Evolutionary conservation across 78 protist species (phyloP).

Genomic region (Polysphondylium violaceum): DNA sequence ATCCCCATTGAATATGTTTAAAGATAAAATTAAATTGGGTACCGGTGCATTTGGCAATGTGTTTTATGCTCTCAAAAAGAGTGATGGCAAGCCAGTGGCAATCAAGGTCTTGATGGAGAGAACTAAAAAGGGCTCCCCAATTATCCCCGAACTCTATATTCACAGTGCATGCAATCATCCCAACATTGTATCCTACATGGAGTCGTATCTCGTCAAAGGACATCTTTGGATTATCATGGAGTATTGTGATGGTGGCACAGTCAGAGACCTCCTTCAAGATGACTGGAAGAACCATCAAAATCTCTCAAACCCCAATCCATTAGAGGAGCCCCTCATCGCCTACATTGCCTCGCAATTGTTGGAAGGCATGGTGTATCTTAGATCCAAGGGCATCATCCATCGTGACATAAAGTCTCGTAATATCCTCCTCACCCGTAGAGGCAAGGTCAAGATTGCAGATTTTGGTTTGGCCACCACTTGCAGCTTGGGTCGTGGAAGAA

Average conservation of each 20-base stretch:
- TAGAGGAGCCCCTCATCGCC: slow-evolving; percentile 52
- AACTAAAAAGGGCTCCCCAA: slow-evolving; percentile 53
- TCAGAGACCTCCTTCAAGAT: slow-evolving; percentile 54
- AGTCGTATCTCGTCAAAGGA: slow-evolving; percentile 50
- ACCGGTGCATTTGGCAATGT: slow-evolving; percentile 80
- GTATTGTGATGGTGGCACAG: slow-evolving; percentile 76
- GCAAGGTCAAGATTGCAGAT: slow-evolving; percentile 69
- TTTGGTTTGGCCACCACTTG: slow-evolving; percentile 68
- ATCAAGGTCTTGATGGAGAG: slow-evolving; percentile 70
- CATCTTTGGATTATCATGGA: slow-evolving; percentile 77
- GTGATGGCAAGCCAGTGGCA: slow-evolving; percentile 52
- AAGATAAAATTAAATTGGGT: slow-evolving; percentile 63
- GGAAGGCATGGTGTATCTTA: slow-evolving; percentile 50
- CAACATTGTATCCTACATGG: slow-evolving; percentile 32
- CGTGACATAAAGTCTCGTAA: no score
- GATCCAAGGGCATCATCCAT: no score
- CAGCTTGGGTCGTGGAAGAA: slow-evolving; percentile 57
- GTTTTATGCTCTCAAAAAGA: slow-evolving; percentile 44
- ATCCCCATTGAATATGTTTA: slow-evolving; percentile 32
- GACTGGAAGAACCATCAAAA: slow-evolving; percentile 44
- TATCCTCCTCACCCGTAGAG: slow-evolving; percentile 57
- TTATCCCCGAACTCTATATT: slow-evolving; percentile 65
- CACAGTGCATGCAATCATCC: slow-evolving; percentile 54
- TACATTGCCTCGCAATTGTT: slow-evolving; percentile 26
- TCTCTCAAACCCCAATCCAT: background rate